Base-by-base conservation (phyloP, 148 eudicot genomes). In the Chenopodium formosanum region DNA sequence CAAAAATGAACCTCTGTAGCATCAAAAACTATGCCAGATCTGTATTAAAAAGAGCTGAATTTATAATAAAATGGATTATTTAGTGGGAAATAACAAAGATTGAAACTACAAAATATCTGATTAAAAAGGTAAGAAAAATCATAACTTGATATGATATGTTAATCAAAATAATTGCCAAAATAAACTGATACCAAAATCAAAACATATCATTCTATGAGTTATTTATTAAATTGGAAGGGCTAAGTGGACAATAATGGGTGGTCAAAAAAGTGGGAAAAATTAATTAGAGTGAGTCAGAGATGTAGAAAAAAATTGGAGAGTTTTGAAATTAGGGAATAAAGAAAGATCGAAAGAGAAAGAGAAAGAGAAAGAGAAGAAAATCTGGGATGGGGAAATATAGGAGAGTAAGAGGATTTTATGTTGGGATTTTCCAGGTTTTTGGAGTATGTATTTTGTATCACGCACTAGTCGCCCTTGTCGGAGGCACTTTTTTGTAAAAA, bases 11-110 rank as follows among this genome's bases (percentile, higher is more conserved):
- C 62, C 19, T 17, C 22, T 14, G 16, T 56, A 17, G 66, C 66
- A 48, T 34, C 14, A 75, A 19, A 40, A 70, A 50, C 34, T 2
- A 52, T 70, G 23, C 68, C 81, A 79, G 81, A 79, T 79, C 81
- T 79, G 67, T 14, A 56, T 53, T 5, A 32, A 17, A 1, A 77
- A 22, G 62, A 13, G 6, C 20, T 14, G 62, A 56, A 56, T 56
- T 56, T 14, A 16, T 17, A 14, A 22, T 56, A 56, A 16, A 56
- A 50, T 2, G 16, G 53, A 50, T 9, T 9, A 10, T 12, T 50
- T 50, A 50, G 16, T 11, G 53, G 53, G 14, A 50, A 2, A 50
- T 10, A 50, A 11, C 10, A 32, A 17, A 20, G 52, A 32, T 20
- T 19, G 17, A 58, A 20, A 22, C 17, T 6, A 40, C 32, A 9